Base-by-base conservation (phyloP, 495 filamentous ascomycete genomes). In the Xylaria scruposa region DNA sequence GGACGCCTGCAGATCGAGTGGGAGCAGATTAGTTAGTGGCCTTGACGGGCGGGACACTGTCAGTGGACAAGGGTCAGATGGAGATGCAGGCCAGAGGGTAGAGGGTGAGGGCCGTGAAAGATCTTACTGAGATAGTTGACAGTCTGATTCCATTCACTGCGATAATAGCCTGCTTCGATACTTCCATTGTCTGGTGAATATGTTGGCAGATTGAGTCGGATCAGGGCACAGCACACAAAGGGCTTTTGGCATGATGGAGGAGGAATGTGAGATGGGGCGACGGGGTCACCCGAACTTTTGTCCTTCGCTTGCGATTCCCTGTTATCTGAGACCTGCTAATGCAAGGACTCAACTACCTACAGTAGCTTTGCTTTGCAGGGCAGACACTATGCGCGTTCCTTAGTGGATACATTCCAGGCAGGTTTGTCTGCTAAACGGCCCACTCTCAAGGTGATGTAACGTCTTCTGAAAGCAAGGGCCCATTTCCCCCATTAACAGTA, bases 181-280 rank as follows among this genome's bases (percentile, higher is more conserved):
- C 21, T 38, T 21, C 31, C 33, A 33, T 60, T 60, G 58, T 60
- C 19, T 60, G 24, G 58, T 21, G 33, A 60, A 60, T 60, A 36
- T 3, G 58, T 60, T 60, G 33, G 19, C 58, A 60, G 58, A 60
- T 12, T 1, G 10, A 21, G 33, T 36, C 33, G 15, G 58, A 26
- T 5, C 31, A n/a, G n/a, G 36, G 21, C 60, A 29, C 12, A 40
- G 15, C 24, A 29, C 42, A 49, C 24, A 65, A 47, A 65, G 42
- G 42, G 62, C 62, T 42, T 33, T 67, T 53, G 63, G 65, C 4
- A 56, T 67, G 63, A 56, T 44, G 65, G 47, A 5, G 33, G 49
- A 67, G 65, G 65, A 67, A 56, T 67, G 65, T 54, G 65, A 42
- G 26, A 56, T 42, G 49, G 47, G 33, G 65, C 65, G 15, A 42